Percentiles rank a stretch among this genome's conserved stretches.
These are phyloP conservation scores for Lactarius pseudohatsudake DNA, from an alignment of 768 basidiomycete species.

Conservation along the genomic window DNA sequence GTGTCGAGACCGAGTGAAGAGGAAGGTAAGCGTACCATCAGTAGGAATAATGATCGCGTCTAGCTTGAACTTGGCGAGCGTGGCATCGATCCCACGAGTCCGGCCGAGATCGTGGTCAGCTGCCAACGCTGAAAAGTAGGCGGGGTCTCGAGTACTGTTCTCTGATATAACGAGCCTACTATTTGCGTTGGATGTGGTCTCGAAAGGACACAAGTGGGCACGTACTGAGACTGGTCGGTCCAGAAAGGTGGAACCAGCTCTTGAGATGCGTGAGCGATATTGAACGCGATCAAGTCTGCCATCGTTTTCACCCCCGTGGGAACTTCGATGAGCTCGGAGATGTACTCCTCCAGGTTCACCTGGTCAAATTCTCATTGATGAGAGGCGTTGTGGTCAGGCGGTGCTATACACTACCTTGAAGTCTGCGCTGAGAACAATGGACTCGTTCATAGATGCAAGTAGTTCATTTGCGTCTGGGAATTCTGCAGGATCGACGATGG, in stretches of 20 bases:
- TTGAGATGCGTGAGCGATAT: conserved; percentile 50
- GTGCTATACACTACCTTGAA: conserved; percentile 49
- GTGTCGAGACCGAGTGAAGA: background rate
- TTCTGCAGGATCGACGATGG: conserved; percentile 63
- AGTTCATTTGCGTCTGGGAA: conserved; percentile 54
- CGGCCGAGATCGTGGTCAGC: conserved; percentile 36
- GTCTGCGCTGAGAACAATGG: conserved; percentile 51
- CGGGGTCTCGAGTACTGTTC: conserved; percentile 33
- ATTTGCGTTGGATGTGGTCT: background rate
- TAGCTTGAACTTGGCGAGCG: conserved; percentile 35
- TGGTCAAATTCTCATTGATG: conserved; percentile 28
- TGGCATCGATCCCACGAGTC: conserved; percentile 38
- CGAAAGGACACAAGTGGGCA: background rate
- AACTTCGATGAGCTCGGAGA: conserved; percentile 47
- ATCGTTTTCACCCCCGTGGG: conserved; percentile 58
- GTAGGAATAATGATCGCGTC: conserved; percentile 39
- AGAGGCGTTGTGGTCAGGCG: no score
- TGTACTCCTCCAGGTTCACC: conserved; percentile 54
- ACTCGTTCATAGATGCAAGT: conserved; percentile 49
- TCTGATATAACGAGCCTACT: conserved; percentile 34
- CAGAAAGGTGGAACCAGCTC: conserved; percentile 44
- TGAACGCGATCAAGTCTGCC: conserved; percentile 58
- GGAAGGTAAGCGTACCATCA: conserved; percentile 31
- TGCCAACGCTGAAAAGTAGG: conserved; percentile 36
- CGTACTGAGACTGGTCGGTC: conserved; percentile 40